These are phyloP conservation scores for Alternaria triticina DNA, from an alignment of 2,329 filamentous ascomycete species.

Conservation along the genomic window DNA sequence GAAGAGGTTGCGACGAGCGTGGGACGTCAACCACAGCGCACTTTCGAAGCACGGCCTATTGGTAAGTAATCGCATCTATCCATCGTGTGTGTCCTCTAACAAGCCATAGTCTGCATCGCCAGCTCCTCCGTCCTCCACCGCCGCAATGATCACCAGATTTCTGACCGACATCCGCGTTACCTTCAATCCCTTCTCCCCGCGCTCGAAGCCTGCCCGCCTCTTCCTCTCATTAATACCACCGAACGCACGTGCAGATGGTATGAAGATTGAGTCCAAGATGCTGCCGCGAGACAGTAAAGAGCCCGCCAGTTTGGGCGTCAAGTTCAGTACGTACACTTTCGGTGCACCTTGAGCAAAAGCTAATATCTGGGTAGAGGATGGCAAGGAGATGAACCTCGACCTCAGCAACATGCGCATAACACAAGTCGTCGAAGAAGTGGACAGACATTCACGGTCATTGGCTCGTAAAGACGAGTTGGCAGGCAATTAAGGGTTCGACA, in stretches of 20 bases:
- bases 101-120: background rate
- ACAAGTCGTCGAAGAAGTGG: conserved; percentile 85
- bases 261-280: conserved; percentile 79
- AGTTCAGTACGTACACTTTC: conserved; percentile 74
- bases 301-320: conserved; percentile 73
- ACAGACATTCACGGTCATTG: conserved; percentile 83
- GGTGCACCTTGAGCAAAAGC: background rate
- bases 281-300: conserved; percentile 73
- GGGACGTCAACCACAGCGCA: conserved; percentile 3
- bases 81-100: background rate
- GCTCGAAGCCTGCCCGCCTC: conserved; percentile 81
- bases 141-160: conserved; percentile 81
- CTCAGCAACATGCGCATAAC: conserved; percentile 82
- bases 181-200: conserved; percentile 89
- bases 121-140: background rate
- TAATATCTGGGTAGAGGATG: conserved; percentile 71
- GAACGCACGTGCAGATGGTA: conserved; percentile 72
- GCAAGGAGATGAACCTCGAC: conserved; percentile 85
- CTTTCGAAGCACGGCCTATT: background rate
- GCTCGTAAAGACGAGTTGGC: conserved; percentile 82
- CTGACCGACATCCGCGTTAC: conserved; percentile 82
- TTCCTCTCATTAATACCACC: conserved; percentile 87
- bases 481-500: conserved; percentile 42
- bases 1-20: conserved; percentile 5
- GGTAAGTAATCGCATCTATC: background rate